Conservation (phyloP, 2,329 filamentous ascomycete species). For the Chrysoporthe cubensis region DNA sequence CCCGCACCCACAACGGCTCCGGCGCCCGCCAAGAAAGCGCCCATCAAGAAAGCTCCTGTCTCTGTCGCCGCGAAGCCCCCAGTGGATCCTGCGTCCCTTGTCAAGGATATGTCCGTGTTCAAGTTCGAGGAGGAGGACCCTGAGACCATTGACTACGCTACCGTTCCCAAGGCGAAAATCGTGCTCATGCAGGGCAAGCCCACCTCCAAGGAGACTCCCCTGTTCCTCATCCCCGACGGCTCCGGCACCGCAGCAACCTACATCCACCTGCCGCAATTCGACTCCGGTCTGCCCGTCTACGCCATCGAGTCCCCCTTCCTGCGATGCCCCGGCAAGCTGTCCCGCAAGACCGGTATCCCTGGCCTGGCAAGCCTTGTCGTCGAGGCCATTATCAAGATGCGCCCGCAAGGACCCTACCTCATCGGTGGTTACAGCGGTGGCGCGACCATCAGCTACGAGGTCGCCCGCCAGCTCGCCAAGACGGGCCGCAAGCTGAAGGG, state of each 20-base stretch:
- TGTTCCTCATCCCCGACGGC: constrained; percentile 38
- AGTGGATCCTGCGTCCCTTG: constrained; percentile 15
- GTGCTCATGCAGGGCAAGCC: constrained; percentile 35
- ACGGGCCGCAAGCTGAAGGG: constrained; percentile 30
- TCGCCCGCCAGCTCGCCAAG: constrained; percentile 30
- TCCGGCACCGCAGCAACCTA: constrained; percentile 35
- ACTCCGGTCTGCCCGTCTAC: constrained; percentile 33
- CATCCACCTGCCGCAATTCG: constrained; percentile 34
- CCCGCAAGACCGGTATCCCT: constrained; percentile 29
- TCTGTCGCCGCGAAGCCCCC: constrained; percentile 9
- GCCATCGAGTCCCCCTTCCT: constrained; percentile 38
- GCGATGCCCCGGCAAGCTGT: constrained; percentile 30
- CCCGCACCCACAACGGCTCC: constrained; percentile 2
- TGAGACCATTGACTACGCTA: constrained; percentile 23
- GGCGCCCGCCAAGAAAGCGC: constrained; percentile 1
- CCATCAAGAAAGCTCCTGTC: constrained; percentile 11
- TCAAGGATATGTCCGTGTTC: constrained; percentile 25
- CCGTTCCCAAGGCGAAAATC: constrained; percentile 31
- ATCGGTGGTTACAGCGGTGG: constrained; percentile 35
- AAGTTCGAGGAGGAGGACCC: constrained; percentile 24
- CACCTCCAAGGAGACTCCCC: constrained; percentile 29
- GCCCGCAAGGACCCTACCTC: constrained; percentile 33
- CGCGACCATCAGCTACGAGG: constrained; percentile 34
- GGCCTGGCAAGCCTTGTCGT: constrained; percentile 31
- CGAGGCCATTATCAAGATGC: constrained; percentile 32